Evolutionary conservation across 2,329 filamentous ascomycete genomes (phyloP), one percentile per base, ranked within the genome.

Genomic region (Monilinia polystroma): DNA sequence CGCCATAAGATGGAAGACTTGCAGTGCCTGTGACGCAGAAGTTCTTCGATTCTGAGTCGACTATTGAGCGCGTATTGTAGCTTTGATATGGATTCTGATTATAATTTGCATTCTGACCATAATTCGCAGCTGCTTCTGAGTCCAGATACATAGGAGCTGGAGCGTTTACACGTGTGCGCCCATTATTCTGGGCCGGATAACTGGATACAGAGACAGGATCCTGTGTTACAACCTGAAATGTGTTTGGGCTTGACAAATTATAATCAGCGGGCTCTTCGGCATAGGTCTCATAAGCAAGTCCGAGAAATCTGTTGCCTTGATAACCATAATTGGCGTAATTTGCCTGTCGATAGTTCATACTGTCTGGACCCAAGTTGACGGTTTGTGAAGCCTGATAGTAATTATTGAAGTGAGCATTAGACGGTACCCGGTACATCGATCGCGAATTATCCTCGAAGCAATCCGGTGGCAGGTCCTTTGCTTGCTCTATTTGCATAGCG

Each of bases 151-250:
- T 35, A 35, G 56, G 23, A 6, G 63, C 58, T 8, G n/a, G 32
- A 49, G 47, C 35, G 49, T 45, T 54, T 12, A 54, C 29, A 26
- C 56, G 58, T 32, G 56, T 18, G 12, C 64, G 64, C n/a, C n/a
- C 49, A 12, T 41, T 62, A 16, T 53, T 66, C 14, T 45, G 47
- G 4, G 51, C 20, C 26, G 64, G 64, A 35, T 62, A 66, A n/a
- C n/a, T 66, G 1, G 64, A 66, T 12, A 66, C 56, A 54, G 64
- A 32, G 32, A 62, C 57, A 0, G 64, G 41, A 52, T 66, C 64
- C 26, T 51, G 45, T 23, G 20, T 14, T n/a, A 29, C 38, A 35
- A 62, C 47, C 20, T 62, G 64, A 26, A 45, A 66, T 20, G 56
- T 6, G 26, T 47, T 62, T 62, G 58, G 26, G 35, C 11, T 53